These are phyloP conservation scores for Phytopythium cucurbitacearum DNA, from an alignment of 352 stramenopile genomes.

Conservation along the genomic window DNA sequence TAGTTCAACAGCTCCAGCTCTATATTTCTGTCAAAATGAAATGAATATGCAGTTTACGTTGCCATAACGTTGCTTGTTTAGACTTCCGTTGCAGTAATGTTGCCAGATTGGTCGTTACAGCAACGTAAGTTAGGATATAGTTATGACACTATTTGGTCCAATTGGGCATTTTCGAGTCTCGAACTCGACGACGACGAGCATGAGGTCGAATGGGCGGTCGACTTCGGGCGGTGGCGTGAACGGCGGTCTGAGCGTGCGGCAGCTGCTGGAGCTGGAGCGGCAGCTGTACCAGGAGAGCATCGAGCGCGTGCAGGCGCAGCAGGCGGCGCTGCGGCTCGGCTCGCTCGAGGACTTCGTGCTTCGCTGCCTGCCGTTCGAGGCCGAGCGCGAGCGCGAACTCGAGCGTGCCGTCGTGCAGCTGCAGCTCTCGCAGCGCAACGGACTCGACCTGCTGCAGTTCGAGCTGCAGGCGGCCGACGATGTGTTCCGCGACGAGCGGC, in stretches of 20 bases:
- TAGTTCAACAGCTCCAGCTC: too few relatives aligned
- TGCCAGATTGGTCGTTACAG: too few relatives aligned
- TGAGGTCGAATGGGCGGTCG: too few relatives aligned
- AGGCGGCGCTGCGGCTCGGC: constrained; percentile 38
- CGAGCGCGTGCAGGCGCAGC: constrained; percentile 46
- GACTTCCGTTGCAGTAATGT: too few relatives aligned
- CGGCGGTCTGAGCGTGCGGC: constrained; percentile 47
- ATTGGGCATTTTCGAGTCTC: too few relatives aligned
- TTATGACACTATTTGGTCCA: too few relatives aligned
- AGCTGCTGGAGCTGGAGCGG: constrained; percentile 76
- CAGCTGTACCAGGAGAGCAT: constrained; percentile 85
- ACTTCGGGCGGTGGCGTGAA: not conserved
- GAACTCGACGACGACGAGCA: too few relatives aligned
- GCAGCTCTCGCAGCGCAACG: constrained; percentile 53
- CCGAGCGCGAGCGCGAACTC: constrained; percentile 38
- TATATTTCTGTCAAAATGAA: too few relatives aligned
- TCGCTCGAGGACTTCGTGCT: constrained; percentile 56
- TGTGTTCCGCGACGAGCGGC: constrained; percentile 19
- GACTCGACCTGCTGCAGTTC: constrained; percentile 55
- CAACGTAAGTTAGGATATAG: too few relatives aligned
- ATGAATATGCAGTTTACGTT: too few relatives aligned
- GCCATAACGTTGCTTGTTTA: too few relatives aligned
- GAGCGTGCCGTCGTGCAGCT: constrained; percentile 46
- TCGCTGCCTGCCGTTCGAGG: constrained; percentile 56
- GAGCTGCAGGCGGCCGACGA: constrained; percentile 74